Conservation (phyloP, 768 basidiomycete genomes). For the Podaxis carcinomalis region DNA sequence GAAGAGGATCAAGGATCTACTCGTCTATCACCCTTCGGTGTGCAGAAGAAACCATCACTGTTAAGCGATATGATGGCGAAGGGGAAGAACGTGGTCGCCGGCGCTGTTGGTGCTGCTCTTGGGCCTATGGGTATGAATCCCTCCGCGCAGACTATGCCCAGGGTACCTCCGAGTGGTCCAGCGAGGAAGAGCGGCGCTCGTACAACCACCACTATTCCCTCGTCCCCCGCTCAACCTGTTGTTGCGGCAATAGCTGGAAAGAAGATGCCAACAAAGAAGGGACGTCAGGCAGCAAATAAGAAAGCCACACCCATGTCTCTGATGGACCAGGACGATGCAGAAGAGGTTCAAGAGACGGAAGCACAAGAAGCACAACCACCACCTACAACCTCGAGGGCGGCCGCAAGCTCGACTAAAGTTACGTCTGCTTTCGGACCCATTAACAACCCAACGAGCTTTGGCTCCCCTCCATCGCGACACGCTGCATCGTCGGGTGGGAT, state of each 20-base stretch:
- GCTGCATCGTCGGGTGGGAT: slow-evolving; percentile 1
- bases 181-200: not conserved
- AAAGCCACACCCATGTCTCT: not conserved
- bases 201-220: not conserved
- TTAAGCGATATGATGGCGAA: slow-evolving; percentile 9
- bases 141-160: not conserved
- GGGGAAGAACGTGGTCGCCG: slow-evolving; percentile 3
- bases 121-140: not conserved
- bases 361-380: slow-evolving; percentile 5
- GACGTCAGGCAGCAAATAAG: slow-evolving; percentile 3
- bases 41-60: slow-evolving; percentile 3
- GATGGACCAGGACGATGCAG: not conserved
- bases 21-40: not conserved
- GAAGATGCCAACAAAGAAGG: not conserved
- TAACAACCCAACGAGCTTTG: not conserved
- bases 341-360: not conserved
- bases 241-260: not conserved
- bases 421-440: not conserved
- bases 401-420: not conserved
- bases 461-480: slow-evolving; percentile 2
- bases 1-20: slow-evolving; percentile 6
- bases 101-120: slow-evolving; percentile 3
- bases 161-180: not conserved
- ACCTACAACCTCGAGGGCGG: not conserved
- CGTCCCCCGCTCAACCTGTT: not conserved